These are phyloP conservation scores for Sporormia fimetaria DNA, from an alignment of 495 filamentous ascomycete genomes.

Conservation along the genomic window DNA sequence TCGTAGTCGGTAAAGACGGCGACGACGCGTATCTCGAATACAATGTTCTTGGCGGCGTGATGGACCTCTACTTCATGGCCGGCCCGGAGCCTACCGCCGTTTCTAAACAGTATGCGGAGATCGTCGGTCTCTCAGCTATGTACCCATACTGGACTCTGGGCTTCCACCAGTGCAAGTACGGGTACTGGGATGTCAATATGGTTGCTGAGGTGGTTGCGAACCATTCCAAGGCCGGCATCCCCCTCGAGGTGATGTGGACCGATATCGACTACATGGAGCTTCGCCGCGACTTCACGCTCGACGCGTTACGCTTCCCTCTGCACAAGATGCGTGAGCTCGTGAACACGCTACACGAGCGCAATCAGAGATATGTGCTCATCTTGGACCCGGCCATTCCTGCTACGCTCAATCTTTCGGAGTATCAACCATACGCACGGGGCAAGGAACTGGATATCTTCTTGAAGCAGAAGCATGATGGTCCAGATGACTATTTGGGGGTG, in stretches of 20 bases:
- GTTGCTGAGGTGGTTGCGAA: constrained; percentile 74
- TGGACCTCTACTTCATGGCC: constrained; percentile 78
- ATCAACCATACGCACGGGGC: constrained; percentile 46
- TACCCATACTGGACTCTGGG: constrained; percentile 80
- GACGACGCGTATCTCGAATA: constrained; percentile 70
- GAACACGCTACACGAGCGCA: constrained; percentile 54
- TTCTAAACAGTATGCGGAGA: constrained; percentile 58
- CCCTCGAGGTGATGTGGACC: constrained; percentile 83
- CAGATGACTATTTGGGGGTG: constrained; percentile 17
- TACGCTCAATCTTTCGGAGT: constrained; percentile 57
- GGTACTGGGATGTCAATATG: constrained; percentile 65
- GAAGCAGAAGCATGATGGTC: constrained; percentile 38
- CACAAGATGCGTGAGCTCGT: constrained; percentile 58
- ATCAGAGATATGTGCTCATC: constrained; percentile 59
- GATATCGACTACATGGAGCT: constrained; percentile 49
- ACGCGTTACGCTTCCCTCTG: constrained; percentile 60
- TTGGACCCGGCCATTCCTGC: constrained; percentile 36
- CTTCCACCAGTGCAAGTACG: constrained; percentile 67
- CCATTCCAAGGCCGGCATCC: constrained; percentile 64
- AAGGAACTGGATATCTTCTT: constrained; percentile 35
- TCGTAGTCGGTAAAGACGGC: constrained; percentile 58
- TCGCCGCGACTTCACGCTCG: constrained; percentile 46
- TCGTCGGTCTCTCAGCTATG: constrained; percentile 56
- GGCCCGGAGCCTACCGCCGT: constrained; percentile 63
- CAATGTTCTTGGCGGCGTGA: constrained; percentile 66